A percentile compares a stretch with the other conserved stretches of the same genome.
These are phyloP conservation scores for Rubia occidens DNA, from an alignment of 305 asterid species.

Conservation along the genomic window DNA sequence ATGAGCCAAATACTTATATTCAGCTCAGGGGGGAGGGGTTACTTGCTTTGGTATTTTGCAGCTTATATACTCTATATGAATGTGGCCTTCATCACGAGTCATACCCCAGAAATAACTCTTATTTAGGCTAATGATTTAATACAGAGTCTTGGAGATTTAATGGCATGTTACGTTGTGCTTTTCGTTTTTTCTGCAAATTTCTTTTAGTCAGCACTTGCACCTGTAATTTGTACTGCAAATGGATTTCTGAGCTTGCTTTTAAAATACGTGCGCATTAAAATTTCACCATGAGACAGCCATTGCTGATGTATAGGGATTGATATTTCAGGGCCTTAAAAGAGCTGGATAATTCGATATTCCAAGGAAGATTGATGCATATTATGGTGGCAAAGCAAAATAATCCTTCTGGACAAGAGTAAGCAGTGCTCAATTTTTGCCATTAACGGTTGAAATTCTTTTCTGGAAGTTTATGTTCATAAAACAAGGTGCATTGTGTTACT, in stretches of 20 bases:
- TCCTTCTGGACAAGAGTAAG: conserved; percentile 44
- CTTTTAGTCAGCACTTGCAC: neutral
- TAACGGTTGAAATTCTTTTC: neutral
- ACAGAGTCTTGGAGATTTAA: neutral
- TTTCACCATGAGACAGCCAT: neutral
- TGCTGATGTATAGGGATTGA: conserved; percentile 4
- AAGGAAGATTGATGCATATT: conserved; percentile 89
- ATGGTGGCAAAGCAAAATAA: conserved; percentile 69
- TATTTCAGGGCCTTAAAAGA: conserved; percentile 65
- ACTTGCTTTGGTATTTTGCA: neutral
- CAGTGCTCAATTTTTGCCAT: neutral
- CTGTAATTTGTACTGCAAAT: neutral
- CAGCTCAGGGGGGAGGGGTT: neutral
- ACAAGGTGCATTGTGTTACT: conserved; percentile 10
- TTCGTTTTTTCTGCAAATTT: neutral
- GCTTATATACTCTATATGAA: neutral
- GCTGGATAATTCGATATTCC: conserved; percentile 72
- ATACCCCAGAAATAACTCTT: neutral
- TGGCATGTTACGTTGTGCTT: neutral
- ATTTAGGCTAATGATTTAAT: neutral
- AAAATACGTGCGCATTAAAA: neutral
- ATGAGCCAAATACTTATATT: neutral
- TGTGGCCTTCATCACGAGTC: neutral
- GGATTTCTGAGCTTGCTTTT: conserved; percentile 2
- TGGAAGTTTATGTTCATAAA: neutral